Evolutionary conservation across 2,329 filamentous ascomycete genomes (phyloP), one percentile per base, ranked within the genome.

Genomic region (Fusarium sp.): DNA sequence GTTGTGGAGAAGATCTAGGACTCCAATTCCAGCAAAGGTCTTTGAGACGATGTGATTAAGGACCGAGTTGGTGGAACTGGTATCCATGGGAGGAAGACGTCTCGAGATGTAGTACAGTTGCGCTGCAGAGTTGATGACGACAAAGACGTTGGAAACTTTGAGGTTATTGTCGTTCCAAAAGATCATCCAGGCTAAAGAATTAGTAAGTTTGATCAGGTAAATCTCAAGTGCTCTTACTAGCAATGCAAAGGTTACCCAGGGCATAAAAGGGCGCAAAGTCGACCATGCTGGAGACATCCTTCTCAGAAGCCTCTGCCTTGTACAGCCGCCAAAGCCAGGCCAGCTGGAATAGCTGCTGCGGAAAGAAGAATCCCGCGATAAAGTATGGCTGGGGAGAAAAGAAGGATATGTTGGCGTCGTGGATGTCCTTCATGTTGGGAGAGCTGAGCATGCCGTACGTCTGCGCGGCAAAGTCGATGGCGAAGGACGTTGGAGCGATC

Each of bases 11-110:
- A 61, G 58, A 38, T 61, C 58, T 4, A 61, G 11, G 14, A 61
- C 58, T 1, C 58, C 58, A 20, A 61, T 61, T 13, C 58, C 58
- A n/a, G 49, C 49, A 61, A 55, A 61, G 13, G 58, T 61, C 58
- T 61, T 61, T 29, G 49, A 61, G 20, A 61, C 58, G 18, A 55
- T 25, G 36, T 61, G 58, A 18, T 49, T 61, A 16, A 61, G 58
- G 23, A 55, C 14, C 10, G 58, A 61, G 58, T 61, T 55, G 2
- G 14, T 27, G 18, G 58, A 61, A 10, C 23, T 34, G 20, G n/a
- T 61, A 18, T 61, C 58, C 46, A 61, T 61, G 5, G 27, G 58
- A 25, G 49, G 25, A 13, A 61, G 58, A 11, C 58, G 55, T 13
- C 18, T 16, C 9, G 40, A 33, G 7, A 58, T 58, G 14, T 58